These are phyloP conservation scores for Penicillium sumatraense DNA, from an alignment of 2,329 filamentous ascomycete genomes.

Conservation along the genomic window DNA sequence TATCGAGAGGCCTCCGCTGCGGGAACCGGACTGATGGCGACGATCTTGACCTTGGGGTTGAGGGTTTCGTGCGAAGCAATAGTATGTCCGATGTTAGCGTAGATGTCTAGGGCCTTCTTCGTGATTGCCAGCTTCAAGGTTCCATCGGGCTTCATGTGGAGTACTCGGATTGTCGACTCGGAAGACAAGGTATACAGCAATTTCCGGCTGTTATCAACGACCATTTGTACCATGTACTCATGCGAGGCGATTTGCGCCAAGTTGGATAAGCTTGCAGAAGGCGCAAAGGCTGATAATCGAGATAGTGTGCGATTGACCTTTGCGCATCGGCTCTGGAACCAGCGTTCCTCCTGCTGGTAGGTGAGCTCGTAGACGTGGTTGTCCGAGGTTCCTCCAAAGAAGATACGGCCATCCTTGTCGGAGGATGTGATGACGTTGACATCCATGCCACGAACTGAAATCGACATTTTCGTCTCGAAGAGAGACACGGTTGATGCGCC, in stretches of 20 bases:
- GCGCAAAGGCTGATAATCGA: conserved; percentile 65
- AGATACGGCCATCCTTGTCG: conserved; percentile 80
- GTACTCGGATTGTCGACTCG: conserved; percentile 85
- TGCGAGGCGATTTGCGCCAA: conserved; percentile 38
- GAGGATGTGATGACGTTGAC: conserved; percentile 81
- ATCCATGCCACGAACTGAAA: conserved; percentile 75
- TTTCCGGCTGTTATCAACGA: conserved; percentile 84
- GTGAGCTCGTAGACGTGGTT: conserved; percentile 92
- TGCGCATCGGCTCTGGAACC: conserved; percentile 87
- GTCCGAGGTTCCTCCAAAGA: conserved; percentile 80
- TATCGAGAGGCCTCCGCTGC: conserved; percentile 81
- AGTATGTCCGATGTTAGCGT: conserved; percentile 82
- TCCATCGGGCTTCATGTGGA: conserved; percentile 73
- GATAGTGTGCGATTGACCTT: conserved; percentile 87
- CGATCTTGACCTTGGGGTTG: conserved; percentile 73
- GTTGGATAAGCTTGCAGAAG: conserved; percentile 45
- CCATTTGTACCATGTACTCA: conserved; percentile 68
- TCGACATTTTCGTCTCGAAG: conserved; percentile 86
- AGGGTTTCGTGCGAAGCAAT: conserved; percentile 71
- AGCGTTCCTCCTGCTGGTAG: conserved; percentile 96
- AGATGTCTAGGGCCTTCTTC: conserved; percentile 57
- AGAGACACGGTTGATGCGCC: conserved; percentile 76
- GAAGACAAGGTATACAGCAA: conserved; percentile 91
- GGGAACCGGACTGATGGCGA: conserved; percentile 84
- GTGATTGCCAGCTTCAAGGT: conserved; percentile 60